phyloP scores from a whole-genome alignment of 768 basidiomycete genomes.

The Amanita exitialis region DNA sequence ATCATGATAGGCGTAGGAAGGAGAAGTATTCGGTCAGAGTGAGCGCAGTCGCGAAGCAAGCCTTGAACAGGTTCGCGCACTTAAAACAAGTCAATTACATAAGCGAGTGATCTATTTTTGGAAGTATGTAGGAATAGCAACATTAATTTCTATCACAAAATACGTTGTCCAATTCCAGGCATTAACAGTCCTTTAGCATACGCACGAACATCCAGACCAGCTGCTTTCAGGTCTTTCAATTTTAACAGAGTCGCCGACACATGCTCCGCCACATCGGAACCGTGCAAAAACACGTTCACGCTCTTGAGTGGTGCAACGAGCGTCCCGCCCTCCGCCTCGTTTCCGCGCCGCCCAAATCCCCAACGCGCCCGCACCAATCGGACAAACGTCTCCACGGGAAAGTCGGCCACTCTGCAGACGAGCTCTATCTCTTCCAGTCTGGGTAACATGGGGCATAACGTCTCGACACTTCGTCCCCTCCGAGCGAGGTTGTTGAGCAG shows the following conservation, averaged over 20 bases:
- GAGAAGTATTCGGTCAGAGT: conserved; percentile 11
- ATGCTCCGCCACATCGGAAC: not conserved
- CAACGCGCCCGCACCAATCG: conserved; percentile 4
- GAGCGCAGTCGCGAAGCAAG: not conserved
- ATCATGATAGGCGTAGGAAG: not conserved
- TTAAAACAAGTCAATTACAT: not conserved
- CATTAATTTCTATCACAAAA: not conserved
- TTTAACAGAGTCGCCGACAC: conserved; percentile 1
- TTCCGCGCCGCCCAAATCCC: conserved; percentile 3
- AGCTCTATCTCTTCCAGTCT: not conserved
- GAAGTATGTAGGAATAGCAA: no score
- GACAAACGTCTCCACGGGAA: conserved; percentile 3
- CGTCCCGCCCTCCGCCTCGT: not conserved
- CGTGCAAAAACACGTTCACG: conserved; percentile 2
- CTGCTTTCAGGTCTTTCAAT: conserved; percentile 3
- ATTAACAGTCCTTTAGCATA: conserved; percentile 3
- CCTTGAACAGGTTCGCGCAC: no score
- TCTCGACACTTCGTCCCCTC: not conserved
- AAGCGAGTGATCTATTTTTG: not conserved
- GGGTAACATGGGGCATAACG: not conserved
- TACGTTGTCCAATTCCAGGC: not conserved
- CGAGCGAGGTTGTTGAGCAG: conserved; percentile 2
- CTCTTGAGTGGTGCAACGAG: not conserved
- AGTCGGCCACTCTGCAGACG: not conserved
- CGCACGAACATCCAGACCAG: conserved; percentile 4